Base-by-base conservation (phyloP, 345 rosid species). In the Acer yangbiense region DNA sequence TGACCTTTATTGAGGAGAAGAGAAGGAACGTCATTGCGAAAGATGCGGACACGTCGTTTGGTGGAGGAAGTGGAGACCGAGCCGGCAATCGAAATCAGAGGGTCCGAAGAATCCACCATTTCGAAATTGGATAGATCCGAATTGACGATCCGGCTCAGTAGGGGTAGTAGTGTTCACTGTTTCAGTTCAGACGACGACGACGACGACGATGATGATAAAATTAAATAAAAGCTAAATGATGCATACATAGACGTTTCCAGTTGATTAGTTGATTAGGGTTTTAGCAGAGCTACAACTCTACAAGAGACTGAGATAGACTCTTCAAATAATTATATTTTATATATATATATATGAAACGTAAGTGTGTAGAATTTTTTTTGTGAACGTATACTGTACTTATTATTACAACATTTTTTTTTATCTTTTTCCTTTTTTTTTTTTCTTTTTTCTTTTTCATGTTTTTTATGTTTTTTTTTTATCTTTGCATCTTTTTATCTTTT, bases 41-140 rank as follows among this genome's bases (percentile, higher is more conserved):
- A 95, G 79, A 95, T 88, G 84, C 85, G 85, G 81, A 85, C 18
- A 69, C 99, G 90, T 27, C 39, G 71, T 71, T 88, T 87, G 78
- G 96, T 84, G 65, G 99, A 92, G 67, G 87, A 62, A 55, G 97
- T 86, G 68, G 94, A 83, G 83, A 93, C 92, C 0, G 88, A 82
- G 14, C 73, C 86, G 46, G 91, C 78, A 50, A 95, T 77, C 77
- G 97, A 78, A 77, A 81, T 68, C 50, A 93, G 88, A 76, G 86
- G 78, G 77, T 90, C 91, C 67, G 84, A 9, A 14, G 90, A 86
- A 78, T 86, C 88, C 79, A 82, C 89, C 96, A 93, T 93, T 78
- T 74, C 32, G 58, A 71, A 73, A 54, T 65, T 55, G 64, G 79
- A 79, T 55, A 55, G 82, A 81, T 82, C 88, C 81, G 77, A 57